Evolutionary conservation across 768 basidiomycete genomes (phyloP), one percentile per base, ranked within the genome.

Genomic region (Clavulina sp.): DNA sequence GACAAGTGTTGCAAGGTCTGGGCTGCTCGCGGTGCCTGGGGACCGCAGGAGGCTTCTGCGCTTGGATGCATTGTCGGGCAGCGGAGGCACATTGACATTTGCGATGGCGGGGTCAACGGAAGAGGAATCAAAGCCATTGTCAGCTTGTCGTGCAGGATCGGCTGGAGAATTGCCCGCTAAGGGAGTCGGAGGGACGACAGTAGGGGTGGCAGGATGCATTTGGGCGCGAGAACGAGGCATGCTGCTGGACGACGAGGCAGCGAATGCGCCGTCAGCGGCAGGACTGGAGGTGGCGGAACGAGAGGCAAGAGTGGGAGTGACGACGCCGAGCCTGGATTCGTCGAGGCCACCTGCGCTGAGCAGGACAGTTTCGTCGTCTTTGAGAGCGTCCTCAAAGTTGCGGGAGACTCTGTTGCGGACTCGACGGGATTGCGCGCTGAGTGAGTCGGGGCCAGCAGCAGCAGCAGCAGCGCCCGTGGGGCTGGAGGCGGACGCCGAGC

Each of bases 21-120:
- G 92, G 61, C 83, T 88, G 59, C 84, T 86, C 31, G 88, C 83
- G 5, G 87, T 92, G 40, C 88, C 91, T 7, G 84, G 73, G 19
- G 84, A 81, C 52, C 91, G 73, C 63, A 89, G 91, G 69, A 95
- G 76, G 56, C 83, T 85, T 48, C 86, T 75, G 41, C 86, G 75
- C 63, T 84, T 84, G 5, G 75, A 76, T 58, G 81, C 81, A 6
- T 64, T 59, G 61, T 82, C 79, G 55, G 81, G 19, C 74, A 72
- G 5, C 77, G 69, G 2, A 75, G 69, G 26, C 74, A 69, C 26
- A 40, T 28, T 70, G 61, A 4, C 66, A 57, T 29, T 50, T 38
- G n/a, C 31, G 31, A 34, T 36, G 5, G 7, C 23, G 24, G 19
- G 49, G 6, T 31, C 28, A 29, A 23, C 19, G 34, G 21, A 33